Evolutionary conservation across 2,329 filamentous ascomycete genomes (phyloP), one percentile per base, ranked within the genome.

Genomic region (Diaporthe amygdali): DNA sequence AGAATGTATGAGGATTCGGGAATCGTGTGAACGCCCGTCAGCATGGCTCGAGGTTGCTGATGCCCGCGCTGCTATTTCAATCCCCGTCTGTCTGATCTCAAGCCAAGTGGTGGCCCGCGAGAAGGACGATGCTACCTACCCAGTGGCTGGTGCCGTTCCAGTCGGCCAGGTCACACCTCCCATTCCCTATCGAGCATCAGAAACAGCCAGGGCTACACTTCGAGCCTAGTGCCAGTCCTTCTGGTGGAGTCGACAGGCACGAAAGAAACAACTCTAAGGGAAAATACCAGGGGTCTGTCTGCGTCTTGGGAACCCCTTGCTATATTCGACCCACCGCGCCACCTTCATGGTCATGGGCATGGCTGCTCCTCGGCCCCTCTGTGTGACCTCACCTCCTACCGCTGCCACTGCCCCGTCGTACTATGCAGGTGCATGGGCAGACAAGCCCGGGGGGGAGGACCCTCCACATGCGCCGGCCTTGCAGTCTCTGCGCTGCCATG

Each of bases 61-160:
- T 39, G 25, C 59, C 59, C 59, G 41, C 51, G 70, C 66, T 72
- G 51, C 70, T 72, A 72, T 72, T 72, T 64, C 63, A 51, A 63
- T 70, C n/a, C 34, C 30, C 27, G 34, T 17, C 25, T 56, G 49
- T 37, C 51, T 52, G 66, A 37, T 68, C 37, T 41, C 30, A 25
- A 34, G 27, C 37, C 39, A n/a, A 9, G 47, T 39, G 39, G 5
- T 32, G 44, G 37, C 61, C 68, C 32, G 52, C 22, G 12, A 25
- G n/a, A 44, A 39, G 51, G n/a, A 46, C 56, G 22, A 47, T 61
- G 34, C 41, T 9, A 22, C 41, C 5, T 30, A 4, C 20, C 32
- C 47, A 66, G 63, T 71, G 70, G 56, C 55, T 46, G 56, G 25
- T 34, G 49, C 55, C 32, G 27, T 37, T 30, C 47, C 7, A 46